These are phyloP conservation scores for Prosopis cineraria DNA, from an alignment of 306 rosid species.

Conservation along the genomic window DNA sequence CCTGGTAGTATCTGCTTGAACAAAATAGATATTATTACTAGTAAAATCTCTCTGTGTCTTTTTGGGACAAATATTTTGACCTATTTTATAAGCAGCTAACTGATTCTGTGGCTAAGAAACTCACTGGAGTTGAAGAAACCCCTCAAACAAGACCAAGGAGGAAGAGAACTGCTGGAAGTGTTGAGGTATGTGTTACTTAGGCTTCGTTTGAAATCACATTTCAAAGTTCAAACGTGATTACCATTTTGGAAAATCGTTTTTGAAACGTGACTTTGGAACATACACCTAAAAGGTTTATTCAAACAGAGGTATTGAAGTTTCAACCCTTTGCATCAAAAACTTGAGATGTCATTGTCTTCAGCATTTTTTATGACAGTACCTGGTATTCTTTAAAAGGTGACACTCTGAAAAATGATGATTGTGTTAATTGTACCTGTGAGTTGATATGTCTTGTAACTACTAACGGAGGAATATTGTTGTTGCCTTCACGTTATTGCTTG, in stretches of 20 bases:
- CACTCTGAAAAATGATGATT: not conserved
- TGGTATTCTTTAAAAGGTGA: conserved; percentile 2
- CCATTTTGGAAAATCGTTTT: not conserved
- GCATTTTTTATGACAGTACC: not conserved
- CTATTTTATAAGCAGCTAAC: conserved; percentile 32
- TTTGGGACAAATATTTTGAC: conserved; percentile 8
- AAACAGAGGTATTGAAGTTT: not conserved
- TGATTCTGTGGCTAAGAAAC: conserved; percentile 35
- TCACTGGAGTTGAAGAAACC: conserved; percentile 36
- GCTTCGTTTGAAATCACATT: not conserved
- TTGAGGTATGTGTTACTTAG: conserved; percentile 36
- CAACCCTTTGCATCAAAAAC: not conserved
- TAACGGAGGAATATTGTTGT: not conserved
- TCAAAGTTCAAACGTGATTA: not conserved
- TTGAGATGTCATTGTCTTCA: conserved; percentile 9
- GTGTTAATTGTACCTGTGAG: not conserved
- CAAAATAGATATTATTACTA: not conserved
- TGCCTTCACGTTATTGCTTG: not conserved
- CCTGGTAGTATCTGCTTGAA: conserved; percentile 14
- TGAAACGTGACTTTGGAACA: not conserved
- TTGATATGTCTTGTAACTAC: conserved; percentile 2
- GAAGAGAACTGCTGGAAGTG: conserved; percentile 33
- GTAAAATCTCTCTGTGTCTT: conserved; percentile 25
- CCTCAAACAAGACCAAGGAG: conserved; percentile 41
- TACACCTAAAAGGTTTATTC: conserved; percentile 1